Evolutionary conservation across 441 rosid species (phyloP), one percentile per base, ranked within the genome.

Genomic region (Codiaeum variegatum): DNA sequence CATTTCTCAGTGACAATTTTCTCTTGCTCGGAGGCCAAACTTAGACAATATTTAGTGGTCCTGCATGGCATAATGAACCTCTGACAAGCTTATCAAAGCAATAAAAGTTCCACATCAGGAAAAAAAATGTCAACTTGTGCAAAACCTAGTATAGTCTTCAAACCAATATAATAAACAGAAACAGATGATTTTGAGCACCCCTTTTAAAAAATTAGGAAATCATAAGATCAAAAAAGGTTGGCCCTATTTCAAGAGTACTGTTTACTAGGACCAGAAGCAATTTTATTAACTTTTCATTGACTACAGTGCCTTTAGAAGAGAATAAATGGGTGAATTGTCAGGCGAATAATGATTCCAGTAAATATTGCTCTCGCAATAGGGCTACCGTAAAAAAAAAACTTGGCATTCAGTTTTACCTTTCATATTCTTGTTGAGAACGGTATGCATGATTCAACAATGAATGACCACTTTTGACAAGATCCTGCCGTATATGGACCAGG

Each of bases 391-490:
- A 28, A 32, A 8, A 3, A 18, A 56, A 5, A 46, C 16, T 63
- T 32, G 24, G 24, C 56, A 36, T 69, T 28, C 56, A 76, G 36
- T 58, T 61, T 81, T 82, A 95, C 98, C 93, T 95, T 80, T 90
- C 92, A 73, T 90, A 91, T 75, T 92, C 97, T 83, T 94, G 95
- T 77, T 90, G 92, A 63, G 93, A 90, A 52, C 79, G 86, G 71
- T 86, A 89, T 47, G 98, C 97, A 74, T 90, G 95, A 70, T 89
- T 89, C 78, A 89, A 78, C 70, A 91, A 77, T 42, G 91, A 52
- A 84, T 81, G 91, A 32, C 98, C 97, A 83, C 96, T 91, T 83
- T 91, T 97, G 72, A 90, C 94, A 44, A 95, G 91, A 86, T 91
- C 94, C 69, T 85, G 85, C 60, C 91, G 86, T 75, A 80, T 80